Evolutionary conservation across 2,329 filamentous ascomycete genomes (phyloP).

Genomic region (Stemphylium lycopersici): DNA sequence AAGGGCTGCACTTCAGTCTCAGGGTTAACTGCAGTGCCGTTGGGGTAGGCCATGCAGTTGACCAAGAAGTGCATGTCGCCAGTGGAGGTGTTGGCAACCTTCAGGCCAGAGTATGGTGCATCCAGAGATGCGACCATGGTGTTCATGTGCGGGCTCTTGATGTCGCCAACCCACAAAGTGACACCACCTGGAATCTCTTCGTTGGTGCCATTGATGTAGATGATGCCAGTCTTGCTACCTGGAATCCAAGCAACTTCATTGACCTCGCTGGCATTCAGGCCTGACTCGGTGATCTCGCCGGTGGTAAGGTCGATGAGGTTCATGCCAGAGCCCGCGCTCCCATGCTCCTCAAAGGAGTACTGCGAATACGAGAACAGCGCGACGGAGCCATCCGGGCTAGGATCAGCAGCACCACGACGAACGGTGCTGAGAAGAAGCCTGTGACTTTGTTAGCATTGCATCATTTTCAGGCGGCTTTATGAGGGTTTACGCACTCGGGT

Average conservation of each 20-base stretch:
- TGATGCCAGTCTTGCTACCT: slow-evolving; percentile 58
- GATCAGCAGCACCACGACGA: slow-evolving; percentile 69
- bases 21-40: slow-evolving; percentile 73
- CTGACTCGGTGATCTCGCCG: slow-evolving; percentile 40
- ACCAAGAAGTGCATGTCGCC: slow-evolving; percentile 55
- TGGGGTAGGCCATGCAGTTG: slow-evolving; percentile 67
- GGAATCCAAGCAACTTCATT: slow-evolving; percentile 45
- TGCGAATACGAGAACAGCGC: slow-evolving; percentile 72
- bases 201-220: slow-evolving; percentile 68
- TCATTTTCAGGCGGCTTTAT: background rate
- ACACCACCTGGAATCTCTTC: slow-evolving; percentile 56
- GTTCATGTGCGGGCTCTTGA: slow-evolving; percentile 36
- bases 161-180: slow-evolving; percentile 45
- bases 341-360: slow-evolving; percentile 80
- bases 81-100: slow-evolving; percentile 51
- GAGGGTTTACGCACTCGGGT: slow-evolving; percentile 37
- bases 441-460: slow-evolving; percentile 1
- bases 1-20: slow-evolving; percentile 63
- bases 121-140: slow-evolving; percentile 50
- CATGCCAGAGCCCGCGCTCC: slow-evolving; percentile 58
- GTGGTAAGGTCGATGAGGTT: slow-evolving; percentile 42
- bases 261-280: slow-evolving; percentile 41
- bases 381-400: slow-evolving; percentile 69
- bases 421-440: slow-evolving; percentile 70
- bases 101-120: slow-evolving; percentile 57